Evolutionary conservation across 129 eudicot species (phyloP).

Genomic region (Flaveria bidentis): DNA sequence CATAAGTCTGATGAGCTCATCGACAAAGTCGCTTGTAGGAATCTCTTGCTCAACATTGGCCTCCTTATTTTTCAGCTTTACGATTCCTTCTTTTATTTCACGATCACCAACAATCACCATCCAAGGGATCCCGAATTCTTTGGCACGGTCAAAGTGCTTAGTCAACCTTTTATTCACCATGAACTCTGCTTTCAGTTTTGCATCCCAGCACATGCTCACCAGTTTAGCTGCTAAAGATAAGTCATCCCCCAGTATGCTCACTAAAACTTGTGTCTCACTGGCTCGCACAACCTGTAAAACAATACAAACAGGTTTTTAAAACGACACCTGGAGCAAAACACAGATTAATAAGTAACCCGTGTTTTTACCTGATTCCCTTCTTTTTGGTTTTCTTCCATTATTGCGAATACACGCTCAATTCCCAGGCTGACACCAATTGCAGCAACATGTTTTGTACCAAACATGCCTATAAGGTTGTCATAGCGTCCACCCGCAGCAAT

Average conservation of each 20-base stretch:
- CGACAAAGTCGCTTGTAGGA: constrained; percentile 49
- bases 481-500: constrained; percentile 99
- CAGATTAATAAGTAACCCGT: not conserved
- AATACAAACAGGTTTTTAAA: not conserved
- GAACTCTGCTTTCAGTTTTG: constrained; percentile 66
- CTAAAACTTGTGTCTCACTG: constrained; percentile 75
- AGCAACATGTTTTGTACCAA: constrained; percentile 76
- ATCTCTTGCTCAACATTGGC: constrained; percentile 49
- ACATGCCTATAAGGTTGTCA: constrained; percentile 83
- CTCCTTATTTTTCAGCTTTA: constrained; percentile 53
- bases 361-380: constrained; percentile 60
- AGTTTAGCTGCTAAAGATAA: constrained; percentile 56
- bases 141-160: constrained; percentile 78
- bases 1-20: constrained; percentile 54
- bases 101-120: constrained; percentile 77
- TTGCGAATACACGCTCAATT: constrained; percentile 83
- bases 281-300: constrained; percentile 54
- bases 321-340: not conserved
- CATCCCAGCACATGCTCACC: constrained; percentile 67
- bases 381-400: constrained; percentile 85
- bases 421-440: constrained; percentile 92
- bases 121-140: constrained; percentile 62
- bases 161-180: constrained; percentile 52
- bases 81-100: constrained; percentile 52
- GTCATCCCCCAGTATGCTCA: constrained; percentile 67